phyloP scores from a whole-genome alignment of 306 rosid species.

The Medicago truncatula region DNA sequence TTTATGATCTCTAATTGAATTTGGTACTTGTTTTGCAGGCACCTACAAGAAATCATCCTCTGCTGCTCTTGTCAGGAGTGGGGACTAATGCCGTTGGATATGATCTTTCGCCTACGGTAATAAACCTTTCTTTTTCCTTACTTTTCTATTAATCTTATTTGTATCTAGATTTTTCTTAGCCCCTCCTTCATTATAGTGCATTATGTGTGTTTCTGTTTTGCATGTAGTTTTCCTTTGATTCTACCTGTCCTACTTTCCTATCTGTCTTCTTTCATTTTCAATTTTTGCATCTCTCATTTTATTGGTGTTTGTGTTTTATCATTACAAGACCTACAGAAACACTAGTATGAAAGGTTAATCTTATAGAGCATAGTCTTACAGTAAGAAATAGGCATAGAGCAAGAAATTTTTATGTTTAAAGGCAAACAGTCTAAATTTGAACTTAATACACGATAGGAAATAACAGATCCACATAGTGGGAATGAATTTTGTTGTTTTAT shows the following conservation, averaged over 20 bases:
- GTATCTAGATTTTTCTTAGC: neutral
- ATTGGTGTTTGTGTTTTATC: conserved; percentile 2
- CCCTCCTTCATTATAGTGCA: conserved; percentile 1
- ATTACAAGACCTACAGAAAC: conserved; percentile 1
- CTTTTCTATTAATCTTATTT: neutral
- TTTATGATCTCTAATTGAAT: conserved; percentile 6
- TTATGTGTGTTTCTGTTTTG: conserved; percentile 17
- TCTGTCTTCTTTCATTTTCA: neutral
- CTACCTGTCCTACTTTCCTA: neutral
- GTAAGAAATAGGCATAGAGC: neutral
- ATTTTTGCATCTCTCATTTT: conserved; percentile 12
- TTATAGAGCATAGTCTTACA: neutral
- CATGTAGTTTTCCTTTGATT: conserved; percentile 10
- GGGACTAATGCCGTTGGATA: conserved; percentile 98
- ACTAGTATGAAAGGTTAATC: neutral
- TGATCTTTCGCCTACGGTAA: conserved; percentile 90
- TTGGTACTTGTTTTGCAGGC: conserved; percentile 57
- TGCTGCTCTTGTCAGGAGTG: conserved; percentile 88
- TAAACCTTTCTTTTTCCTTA: neutral
- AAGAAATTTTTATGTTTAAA: neutral
- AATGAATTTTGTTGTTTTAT: neutral
- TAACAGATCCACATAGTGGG: neutral
- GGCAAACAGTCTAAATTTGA: neutral
- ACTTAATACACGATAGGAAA: no score
- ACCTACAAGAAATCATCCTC: conserved; percentile 86